Evolutionary conservation across 1,139 yeast genomes (phyloP).

Genomic region (Hyphopichia buzzinii): DNA sequence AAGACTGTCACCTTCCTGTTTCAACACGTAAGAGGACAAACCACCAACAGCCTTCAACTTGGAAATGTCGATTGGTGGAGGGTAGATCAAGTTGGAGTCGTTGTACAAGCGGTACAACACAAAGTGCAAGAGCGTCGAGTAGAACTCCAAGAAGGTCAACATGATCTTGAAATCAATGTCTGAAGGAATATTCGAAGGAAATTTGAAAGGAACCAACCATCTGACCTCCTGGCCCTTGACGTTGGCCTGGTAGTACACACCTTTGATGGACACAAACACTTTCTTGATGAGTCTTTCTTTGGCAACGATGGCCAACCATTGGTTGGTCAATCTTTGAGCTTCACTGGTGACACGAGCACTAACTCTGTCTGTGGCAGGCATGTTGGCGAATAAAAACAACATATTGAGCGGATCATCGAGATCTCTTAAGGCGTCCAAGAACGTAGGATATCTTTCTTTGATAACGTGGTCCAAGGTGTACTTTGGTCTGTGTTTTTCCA

Average conservation of each 20-base stretch:
- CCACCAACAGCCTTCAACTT: constrained; percentile 89
- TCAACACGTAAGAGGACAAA: constrained; percentile 72
- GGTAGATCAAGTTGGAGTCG: constrained; percentile 83
- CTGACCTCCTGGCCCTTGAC: constrained; percentile 89
- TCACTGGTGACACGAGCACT: constrained; percentile 77
- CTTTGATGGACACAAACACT: constrained; percentile 94
- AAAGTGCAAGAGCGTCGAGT: constrained; percentile 87
- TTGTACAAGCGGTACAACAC: constrained; percentile 81
- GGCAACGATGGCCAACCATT: constrained; percentile 94
- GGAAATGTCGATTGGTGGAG: constrained; percentile 76
- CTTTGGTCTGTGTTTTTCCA: constrained; percentile 77
- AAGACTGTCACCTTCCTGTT: constrained; percentile 38
- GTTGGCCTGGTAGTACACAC: constrained; percentile 91
- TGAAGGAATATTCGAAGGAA: constrained; percentile 90
- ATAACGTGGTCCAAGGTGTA: constrained; percentile 88
- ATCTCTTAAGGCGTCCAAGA: constrained; percentile 88
- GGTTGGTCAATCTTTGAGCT: constrained; percentile 83
- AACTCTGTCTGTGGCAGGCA: constrained; percentile 91
- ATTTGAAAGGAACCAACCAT: constrained; percentile 97
- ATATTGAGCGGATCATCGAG: constrained; percentile 93
- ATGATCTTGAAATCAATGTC: constrained; percentile 96
- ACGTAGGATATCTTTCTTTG: constrained; percentile 94
- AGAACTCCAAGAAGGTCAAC: constrained; percentile 95
- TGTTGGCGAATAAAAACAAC: constrained; percentile 88
- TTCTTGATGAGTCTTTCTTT: constrained; percentile 78